Conservation (phyloP, 768 basidiomycete genomes). For the Pisolithus tinctorius region DNA sequence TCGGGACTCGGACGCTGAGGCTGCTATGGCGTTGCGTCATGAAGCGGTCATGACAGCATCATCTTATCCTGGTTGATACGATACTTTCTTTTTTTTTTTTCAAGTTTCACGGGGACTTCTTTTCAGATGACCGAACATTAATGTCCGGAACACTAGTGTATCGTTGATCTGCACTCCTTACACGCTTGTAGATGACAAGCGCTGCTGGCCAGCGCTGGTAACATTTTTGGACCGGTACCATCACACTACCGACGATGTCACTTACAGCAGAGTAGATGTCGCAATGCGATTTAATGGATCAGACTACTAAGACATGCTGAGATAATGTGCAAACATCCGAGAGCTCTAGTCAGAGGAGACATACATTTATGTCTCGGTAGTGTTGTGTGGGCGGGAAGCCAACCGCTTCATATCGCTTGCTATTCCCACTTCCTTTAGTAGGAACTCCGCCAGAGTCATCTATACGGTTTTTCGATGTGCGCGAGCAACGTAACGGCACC, state of each 20-base stretch:
- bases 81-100: background rate
- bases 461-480: background rate
- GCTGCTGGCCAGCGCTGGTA: background rate
- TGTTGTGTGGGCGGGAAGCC: too few relatives aligned
- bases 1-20: conserved; percentile 63
- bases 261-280: background rate
- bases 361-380: too few relatives aligned
- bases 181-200: background rate
- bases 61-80: background rate
- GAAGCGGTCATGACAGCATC: conserved; percentile 55
- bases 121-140: background rate
- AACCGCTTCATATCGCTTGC: too few relatives aligned
- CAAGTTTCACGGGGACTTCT: background rate
- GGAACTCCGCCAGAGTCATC: background rate
- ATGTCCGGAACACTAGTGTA: background rate
- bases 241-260: background rate
- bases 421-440: background rate
- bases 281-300: background rate
- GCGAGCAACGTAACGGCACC: background rate
- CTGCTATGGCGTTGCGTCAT: conserved; percentile 59
- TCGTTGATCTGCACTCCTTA: background rate
- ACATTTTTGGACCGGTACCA: background rate
- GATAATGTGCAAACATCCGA: too few relatives aligned
- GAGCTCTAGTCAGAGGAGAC: too few relatives aligned
- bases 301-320: too few relatives aligned